Base-by-base conservation (phyloP, 257 asterid species). In the Solanum neorickii region DNA sequence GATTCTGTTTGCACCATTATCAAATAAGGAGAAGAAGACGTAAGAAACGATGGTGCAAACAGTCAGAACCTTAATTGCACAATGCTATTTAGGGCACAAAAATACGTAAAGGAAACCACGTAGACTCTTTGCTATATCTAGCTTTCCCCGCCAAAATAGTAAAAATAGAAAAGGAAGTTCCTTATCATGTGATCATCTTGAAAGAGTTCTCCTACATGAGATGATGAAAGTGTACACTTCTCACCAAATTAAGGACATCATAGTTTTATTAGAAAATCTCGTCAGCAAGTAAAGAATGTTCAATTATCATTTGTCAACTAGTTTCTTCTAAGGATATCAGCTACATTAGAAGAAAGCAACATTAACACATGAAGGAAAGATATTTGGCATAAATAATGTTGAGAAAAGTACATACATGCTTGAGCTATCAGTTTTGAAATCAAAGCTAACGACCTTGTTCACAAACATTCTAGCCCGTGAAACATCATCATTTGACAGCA, bases 401-500 rank as follows among this genome's bases (percentile, higher is more conserved):
- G 87, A 49, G 80, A 87, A 75, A 88, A 88, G 85, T 89, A 95
- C 99, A 87, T 92, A 96, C 99, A 93, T 93, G 94, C 96, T 95
- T 75, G 97, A 69, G 86, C 76, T 86, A 44, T 87, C 84, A 88
- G 97, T 70, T 87, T 86, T 87, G 56, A 91, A 87, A 82, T 90
- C 89, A 25, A 91, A 88, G 88, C 89, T 92, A 49, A 93, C 82
- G 88, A 97, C 90, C 94, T 88, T 89, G 90, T 93, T 92, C 74
- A 95, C 86, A 90, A 97, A 93, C 76, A 76, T 89, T 85, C 88
- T 89, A 35, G 98, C 99, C 87, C 91, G 95, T 14, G 94, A 92
- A 91, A 95, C 98, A 86, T 97, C 98, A 80, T 92, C 94, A 33
- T 82, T 91, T 11, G 99, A 93, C 85, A 97, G 95, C 99, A 94